Evolutionary conservation across 257 asterid species (phyloP), one percentile per base, ranked within the genome.

Genomic region (Solanum boliviense): DNA sequence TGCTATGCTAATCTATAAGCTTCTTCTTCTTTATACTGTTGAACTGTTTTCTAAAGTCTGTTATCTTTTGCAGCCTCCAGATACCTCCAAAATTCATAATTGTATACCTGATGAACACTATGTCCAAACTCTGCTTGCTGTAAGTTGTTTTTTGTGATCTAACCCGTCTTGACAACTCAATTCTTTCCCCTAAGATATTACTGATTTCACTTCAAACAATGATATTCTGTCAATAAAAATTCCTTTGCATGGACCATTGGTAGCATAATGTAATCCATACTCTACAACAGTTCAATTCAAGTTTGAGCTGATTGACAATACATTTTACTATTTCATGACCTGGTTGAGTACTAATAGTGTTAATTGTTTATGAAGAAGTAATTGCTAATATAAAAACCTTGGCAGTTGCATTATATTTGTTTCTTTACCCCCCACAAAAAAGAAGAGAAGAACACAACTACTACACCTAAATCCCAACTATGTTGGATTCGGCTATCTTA

Each of bases 81-180:
- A 93, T 44, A 86, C 90, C 83, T 94, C 95, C 21, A 93, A 92
- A 90, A 98, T 95, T 91, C 99, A 97, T 90, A 96, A 97, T 89
- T 97, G 99, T 86, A 94, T 97, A 93, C 99, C 99, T 31, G 99
- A 97, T 91, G 99, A 97, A 93, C 99, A 97, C 88, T 97, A 97
- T 89, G 98, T 97, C 89, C 99, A 92, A 89, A 97, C 99, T 86
- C 92, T 97, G 92, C 95, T 97, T 82, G 91, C 98, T 48, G 99
- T 96, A 92, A 91, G 99, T 90, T 89, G 34, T 78, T 85, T 67
- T 18, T 9, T 48, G 68, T 48, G 41, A 46, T 46, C 85, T 46
- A 46, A 48, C 38, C 10, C 2, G 41, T 81, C 39, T 46, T 48
- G 29, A 25, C 67, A 48, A 46, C 70, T 46, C 31, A 18, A 29